phyloP scores from a whole-genome alignment of 2,329 filamentous ascomycete species.

The Sporothrix humicola region DNA sequence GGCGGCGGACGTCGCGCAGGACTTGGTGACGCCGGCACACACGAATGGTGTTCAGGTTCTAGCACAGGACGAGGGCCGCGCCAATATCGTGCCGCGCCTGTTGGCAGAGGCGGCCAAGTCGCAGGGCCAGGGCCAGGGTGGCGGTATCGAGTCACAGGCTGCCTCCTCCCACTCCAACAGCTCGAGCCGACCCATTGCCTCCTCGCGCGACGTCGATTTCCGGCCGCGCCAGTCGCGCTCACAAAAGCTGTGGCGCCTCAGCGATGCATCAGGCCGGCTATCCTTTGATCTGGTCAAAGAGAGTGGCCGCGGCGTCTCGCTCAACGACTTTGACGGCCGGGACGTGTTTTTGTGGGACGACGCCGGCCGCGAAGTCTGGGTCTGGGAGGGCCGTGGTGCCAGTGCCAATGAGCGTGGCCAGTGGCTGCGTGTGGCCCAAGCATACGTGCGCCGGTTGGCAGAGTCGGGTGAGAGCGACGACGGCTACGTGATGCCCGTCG shows the following conservation, averaged over 20 bases:
- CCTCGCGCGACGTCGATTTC: background rate
- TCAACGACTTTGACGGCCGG: conserved; percentile 59
- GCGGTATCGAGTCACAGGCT: conserved; percentile 45
- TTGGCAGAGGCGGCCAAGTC: conserved; percentile 49
- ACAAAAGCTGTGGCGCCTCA: conserved; percentile 62
- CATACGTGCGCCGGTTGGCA: conserved; percentile 55
- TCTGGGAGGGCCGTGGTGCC: conserved; percentile 67
- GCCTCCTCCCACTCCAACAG: conserved; percentile 7
- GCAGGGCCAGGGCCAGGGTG: background rate
- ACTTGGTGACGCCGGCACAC: conserved; percentile 65
- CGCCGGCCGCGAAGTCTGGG: conserved; percentile 63
- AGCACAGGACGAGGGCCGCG: conserved; percentile 63
- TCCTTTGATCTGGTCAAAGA: conserved; percentile 59
- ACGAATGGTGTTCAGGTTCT: conserved; percentile 69
- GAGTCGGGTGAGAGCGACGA: conserved; percentile 39
- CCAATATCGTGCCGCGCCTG: conserved; percentile 60
- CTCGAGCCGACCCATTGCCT: conserved; percentile 28
- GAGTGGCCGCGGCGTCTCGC: conserved; percentile 47
- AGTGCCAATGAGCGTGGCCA: conserved; percentile 63
- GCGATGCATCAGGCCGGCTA: conserved; percentile 63
- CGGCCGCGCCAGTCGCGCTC: conserved; percentile 33
- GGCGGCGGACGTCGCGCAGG: conserved; percentile 69
- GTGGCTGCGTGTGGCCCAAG: conserved; percentile 66
- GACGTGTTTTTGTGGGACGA: conserved; percentile 69
- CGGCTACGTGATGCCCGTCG: conserved; percentile 54